Conservation (phyloP, 768 basidiomycete species). For the Amanita jacksonii region DNA sequence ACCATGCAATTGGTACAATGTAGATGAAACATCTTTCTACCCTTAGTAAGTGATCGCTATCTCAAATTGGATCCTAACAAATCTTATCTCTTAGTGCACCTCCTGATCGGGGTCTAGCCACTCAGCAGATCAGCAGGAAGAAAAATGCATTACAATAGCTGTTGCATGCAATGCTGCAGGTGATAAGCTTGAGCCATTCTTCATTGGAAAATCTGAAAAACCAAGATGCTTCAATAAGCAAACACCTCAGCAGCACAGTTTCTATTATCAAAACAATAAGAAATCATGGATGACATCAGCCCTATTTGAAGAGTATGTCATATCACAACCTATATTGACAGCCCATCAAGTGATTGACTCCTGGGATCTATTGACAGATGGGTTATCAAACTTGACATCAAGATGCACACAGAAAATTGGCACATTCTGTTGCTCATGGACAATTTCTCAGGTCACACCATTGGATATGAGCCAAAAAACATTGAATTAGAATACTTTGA, state of each 20-base stretch:
- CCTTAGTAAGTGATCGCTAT: too few relatives aligned
- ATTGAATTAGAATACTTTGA: constrained; percentile 21
- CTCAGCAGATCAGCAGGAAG: constrained; percentile 22
- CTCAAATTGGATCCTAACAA: too few relatives aligned
- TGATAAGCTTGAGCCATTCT: constrained; percentile 22
- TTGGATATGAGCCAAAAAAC: constrained; percentile 18
- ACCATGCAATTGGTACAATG: constrained; percentile 18
- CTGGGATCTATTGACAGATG: constrained; percentile 15
- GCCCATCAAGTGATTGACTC: constrained; percentile 5
- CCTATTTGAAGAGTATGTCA: constrained; percentile 25
- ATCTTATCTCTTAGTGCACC: too few relatives aligned
- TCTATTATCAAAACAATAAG: constrained; percentile 28
- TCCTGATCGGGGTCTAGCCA: constrained; percentile 22
- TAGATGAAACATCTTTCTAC: constrained; percentile 17
- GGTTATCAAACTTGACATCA: constrained; percentile 9
- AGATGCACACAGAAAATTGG: constrained; percentile 13
- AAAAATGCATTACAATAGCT: constrained; percentile 20
- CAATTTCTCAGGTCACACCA: constrained; percentile 23
- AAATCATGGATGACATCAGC: constrained; percentile 30
- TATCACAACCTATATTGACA: too few relatives aligned
- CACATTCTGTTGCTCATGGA: constrained; percentile 21
- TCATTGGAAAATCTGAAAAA: constrained; percentile 24
- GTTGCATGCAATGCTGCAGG: constrained; percentile 21
- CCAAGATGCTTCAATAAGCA: constrained; percentile 23
- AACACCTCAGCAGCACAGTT: constrained; percentile 17